phyloP scores from a whole-genome alignment of 805 yeast genomes.

The Saccharomycopsis synnaedendra region DNA sequence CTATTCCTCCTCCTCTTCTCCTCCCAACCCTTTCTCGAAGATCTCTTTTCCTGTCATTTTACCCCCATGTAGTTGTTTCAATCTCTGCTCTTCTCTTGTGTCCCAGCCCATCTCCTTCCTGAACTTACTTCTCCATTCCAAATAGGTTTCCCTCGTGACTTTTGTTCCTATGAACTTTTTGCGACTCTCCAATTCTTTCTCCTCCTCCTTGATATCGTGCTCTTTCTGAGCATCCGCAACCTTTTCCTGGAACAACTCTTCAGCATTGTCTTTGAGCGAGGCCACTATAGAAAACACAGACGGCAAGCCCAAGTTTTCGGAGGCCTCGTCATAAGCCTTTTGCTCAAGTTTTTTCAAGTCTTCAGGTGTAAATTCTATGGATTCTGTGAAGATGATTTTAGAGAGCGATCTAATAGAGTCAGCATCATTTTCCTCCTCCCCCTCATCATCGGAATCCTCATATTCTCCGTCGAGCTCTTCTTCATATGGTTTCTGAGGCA shows the following conservation, averaged over 20 bases:
- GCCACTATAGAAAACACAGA: conserved; percentile 73
- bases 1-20: conserved; percentile 43
- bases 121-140: conserved; percentile 61
- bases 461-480: conserved; percentile 22
- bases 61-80: conserved; percentile 52
- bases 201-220: conserved; percentile 47
- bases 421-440: conserved; percentile 37
- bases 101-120: conserved; percentile 65
- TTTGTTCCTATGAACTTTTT: conserved; percentile 85
- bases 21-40: conserved; percentile 81
- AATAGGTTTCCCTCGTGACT: conserved; percentile 70
- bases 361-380: conserved; percentile 38
- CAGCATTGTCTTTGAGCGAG: conserved; percentile 72
- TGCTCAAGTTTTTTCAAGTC: conserved; percentile 33
- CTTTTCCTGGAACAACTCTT: conserved; percentile 49
- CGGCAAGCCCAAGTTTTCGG: conserved; percentile 83
- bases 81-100: conserved; percentile 40
- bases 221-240: conserved; percentile 40
- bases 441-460: conserved; percentile 25
- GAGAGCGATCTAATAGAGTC: conserved; percentile 31
- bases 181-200: conserved; percentile 72
- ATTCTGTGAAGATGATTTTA: conserved; percentile 38
- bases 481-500: conserved; percentile 18
- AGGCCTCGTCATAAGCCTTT: conserved; percentile 47
- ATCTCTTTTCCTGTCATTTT: conserved; percentile 81